phyloP scores from a whole-genome alignment of 1,284 basidiomycete species.

The Ceratobasidium sp. region DNA sequence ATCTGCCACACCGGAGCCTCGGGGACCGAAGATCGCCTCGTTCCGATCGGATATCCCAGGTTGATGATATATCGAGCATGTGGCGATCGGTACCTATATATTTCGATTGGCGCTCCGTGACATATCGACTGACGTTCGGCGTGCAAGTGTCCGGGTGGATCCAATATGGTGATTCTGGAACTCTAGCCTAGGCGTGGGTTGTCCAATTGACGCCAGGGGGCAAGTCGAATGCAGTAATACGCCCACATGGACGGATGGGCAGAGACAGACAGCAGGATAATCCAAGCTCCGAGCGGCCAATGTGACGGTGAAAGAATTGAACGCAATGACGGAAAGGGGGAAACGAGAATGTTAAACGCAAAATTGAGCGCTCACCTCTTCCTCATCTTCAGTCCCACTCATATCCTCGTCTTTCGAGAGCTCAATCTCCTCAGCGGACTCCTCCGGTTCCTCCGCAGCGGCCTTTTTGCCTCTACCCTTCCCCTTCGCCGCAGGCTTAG shows the following conservation, averaged over 20 bases:
- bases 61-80: too few relatives aligned
- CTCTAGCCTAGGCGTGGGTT: too few relatives aligned
- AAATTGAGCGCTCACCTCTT: conserved; percentile 24
- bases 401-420: conserved; percentile 42
- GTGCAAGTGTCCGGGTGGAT: too few relatives aligned
- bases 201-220: too few relatives aligned
- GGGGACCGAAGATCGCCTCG: too few relatives aligned
- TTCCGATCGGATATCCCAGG: too few relatives aligned
- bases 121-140: too few relatives aligned
- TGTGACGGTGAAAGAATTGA: not conserved
- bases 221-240: too few relatives aligned
- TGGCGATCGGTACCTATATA: too few relatives aligned
- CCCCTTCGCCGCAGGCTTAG: conserved; percentile 24
- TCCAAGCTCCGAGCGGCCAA: not conserved
- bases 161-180: too few relatives aligned
- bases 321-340: not conserved
- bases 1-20: too few relatives aligned
- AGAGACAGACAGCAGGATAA: not conserved
- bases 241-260: not conserved
- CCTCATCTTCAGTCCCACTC: conserved; percentile 42
- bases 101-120: too few relatives aligned
- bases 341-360: not conserved
- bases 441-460: not conserved
- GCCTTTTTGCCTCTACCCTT: conserved; percentile 41
- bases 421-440: conserved; percentile 35